Conservation (phyloP, 768 basidiomycete genomes). For the Boletus tylopilopsis region DNA sequence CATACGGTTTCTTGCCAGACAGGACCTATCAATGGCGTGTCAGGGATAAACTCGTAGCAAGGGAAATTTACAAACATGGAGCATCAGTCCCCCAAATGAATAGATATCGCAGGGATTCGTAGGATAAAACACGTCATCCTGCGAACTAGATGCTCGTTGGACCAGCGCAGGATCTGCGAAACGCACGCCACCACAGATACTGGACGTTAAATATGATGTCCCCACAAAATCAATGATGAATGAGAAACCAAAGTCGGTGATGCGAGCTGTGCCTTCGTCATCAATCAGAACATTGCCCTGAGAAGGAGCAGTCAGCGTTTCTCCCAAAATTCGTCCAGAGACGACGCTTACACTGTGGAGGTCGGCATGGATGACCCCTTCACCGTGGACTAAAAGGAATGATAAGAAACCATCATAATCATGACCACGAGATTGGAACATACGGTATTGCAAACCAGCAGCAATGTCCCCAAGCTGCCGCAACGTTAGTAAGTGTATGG, state of each 20-base stretch:
- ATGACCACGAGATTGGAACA: neutral
- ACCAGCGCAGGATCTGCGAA: slow-evolving; percentile 43
- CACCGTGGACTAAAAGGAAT: slow-evolving; percentile 17
- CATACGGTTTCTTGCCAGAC: slow-evolving; percentile 19
- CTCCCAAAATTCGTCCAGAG: neutral
- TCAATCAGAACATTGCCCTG: slow-evolving; percentile 44
- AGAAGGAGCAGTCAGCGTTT: neutral
- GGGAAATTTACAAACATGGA: slow-evolving; percentile 19
- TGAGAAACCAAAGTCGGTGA: slow-evolving; percentile 47
- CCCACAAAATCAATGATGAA: slow-evolving; percentile 24
- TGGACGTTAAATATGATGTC: slow-evolving; percentile 32
- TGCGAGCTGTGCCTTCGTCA: slow-evolving; percentile 36
- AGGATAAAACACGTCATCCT: slow-evolving; percentile 4
- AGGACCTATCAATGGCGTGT: slow-evolving; percentile 14
- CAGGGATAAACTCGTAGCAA: neutral
- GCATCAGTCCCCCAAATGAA: slow-evolving; percentile 35
- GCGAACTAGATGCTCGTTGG: neutral
- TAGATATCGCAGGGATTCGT: slow-evolving; percentile 25
- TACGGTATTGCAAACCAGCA: slow-evolving; percentile 22
- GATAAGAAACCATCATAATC: neutral
- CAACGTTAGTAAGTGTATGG: neutral
- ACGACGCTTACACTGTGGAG: slow-evolving; percentile 31
- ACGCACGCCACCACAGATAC: slow-evolving; percentile 36
- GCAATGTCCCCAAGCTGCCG: slow-evolving; percentile 21
- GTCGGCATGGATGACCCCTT: slow-evolving; percentile 32